Evolutionary conservation across 306 rosid genomes (phyloP), one percentile per base, ranked within the genome.

Genomic region (Pterocarpus santalinus): DNA sequence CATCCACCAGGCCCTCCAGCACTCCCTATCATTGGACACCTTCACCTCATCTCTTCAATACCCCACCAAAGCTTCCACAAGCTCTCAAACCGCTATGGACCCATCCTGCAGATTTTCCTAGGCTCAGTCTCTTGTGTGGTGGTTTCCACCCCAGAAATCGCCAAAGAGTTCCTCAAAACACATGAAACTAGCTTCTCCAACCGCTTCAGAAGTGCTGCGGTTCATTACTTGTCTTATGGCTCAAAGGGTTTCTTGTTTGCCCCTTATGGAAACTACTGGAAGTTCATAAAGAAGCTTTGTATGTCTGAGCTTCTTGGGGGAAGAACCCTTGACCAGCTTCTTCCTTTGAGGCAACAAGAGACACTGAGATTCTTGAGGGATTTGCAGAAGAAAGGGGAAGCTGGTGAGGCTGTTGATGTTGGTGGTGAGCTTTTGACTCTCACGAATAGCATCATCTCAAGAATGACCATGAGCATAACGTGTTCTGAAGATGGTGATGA

Each of bases 231-330:
- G 16, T 74, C 85, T 4, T 81, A 81, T 34, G 80, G 69, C 0
- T 66, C 7, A 8, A 74, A 81, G 0, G 85, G 80, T 1, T 66
- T 81, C 64, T 0, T 75, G n/a, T 74, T 81, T 15, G 90, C 86
- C 0, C 88, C 88, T 2, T 80, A 80, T 58, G 92, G 91, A 49
- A 85, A 72, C 1, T 84, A 65, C 4, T 90, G 92, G 92, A 88
- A 84, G 85, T 86, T 92, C 90, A 75, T 86, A 87, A 90, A 83
- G 81, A 89, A 81, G 52, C 57, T 89, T 0, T 87, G 90, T 69
- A 78, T 90, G 83, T 87, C 94, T 2, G 86, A 87, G 79, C 90
- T 92, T 75, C 93, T 92, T 1, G 90, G 91, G 5, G 76, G 86
- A 2, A 58, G 79, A 4, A 87, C 81, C 1, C 89, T 90, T 0